Percentiles rank a stretch among this genome's conserved stretches.
Evolutionary conservation across 495 filamentous ascomycete species (phyloP).

Genomic region (Penicillium nucicola): DNA sequence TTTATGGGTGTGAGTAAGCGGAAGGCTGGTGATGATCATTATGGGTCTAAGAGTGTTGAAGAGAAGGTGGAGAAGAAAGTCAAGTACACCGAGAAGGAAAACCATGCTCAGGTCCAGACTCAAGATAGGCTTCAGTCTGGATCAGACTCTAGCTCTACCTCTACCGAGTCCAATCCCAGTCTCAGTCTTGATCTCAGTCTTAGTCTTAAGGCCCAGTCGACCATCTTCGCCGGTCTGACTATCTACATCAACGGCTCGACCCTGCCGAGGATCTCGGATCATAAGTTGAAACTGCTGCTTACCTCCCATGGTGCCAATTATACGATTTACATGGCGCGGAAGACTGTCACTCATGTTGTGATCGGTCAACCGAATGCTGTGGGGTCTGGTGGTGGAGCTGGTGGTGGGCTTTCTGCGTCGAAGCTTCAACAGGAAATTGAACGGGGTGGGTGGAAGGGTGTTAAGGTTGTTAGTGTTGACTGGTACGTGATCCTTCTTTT

Average conservation of each 20-base stretch:
- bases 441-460: conserved; percentile 50
- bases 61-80: not conserved
- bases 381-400: conserved; percentile 52
- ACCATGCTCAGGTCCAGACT: no score
- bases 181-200: no score
- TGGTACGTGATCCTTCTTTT: conserved; percentile 57
- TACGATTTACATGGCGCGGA: conserved; percentile 64
- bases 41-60: conserved; percentile 5
- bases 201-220: conserved; percentile 1
- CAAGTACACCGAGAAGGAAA: not conserved
- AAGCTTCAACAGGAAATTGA: conserved; percentile 84
- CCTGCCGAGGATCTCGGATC: conserved; percentile 75
- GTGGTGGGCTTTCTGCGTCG: conserved; percentile 73
- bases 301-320: conserved; percentile 67
- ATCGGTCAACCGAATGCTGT: conserved; percentile 57
- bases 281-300: conserved; percentile 77
- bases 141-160: not conserved
- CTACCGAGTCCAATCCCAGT: not conserved
- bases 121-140: not conserved
- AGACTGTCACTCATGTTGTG: conserved; percentile 83
- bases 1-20: conserved; percentile 33
- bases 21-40: conserved; percentile 20
- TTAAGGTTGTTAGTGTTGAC: conserved; percentile 82
- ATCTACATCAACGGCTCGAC: conserved; percentile 92
- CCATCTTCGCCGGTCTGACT: conserved; percentile 62